Percentiles rank a stretch among this genome's conserved stretches.
Evolutionary conservation across 2,329 filamentous ascomycete species (phyloP).

Genomic region (Botrytis cinerea): DNA sequence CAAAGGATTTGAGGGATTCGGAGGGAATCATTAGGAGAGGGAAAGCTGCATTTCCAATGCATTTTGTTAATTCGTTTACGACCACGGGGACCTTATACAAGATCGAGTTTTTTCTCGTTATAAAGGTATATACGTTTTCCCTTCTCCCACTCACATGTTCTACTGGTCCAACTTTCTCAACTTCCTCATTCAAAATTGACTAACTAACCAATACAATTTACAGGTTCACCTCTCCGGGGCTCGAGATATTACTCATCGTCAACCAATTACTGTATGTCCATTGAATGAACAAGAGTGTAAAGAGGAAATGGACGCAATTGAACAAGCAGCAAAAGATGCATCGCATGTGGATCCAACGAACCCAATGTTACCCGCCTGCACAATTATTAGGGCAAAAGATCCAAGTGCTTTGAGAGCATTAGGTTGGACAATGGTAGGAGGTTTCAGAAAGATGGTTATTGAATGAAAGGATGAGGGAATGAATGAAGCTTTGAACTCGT

Average conservation of each 20-base stretch:
- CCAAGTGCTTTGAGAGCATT: conserved; percentile 62
- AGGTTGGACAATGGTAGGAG: conserved; percentile 63
- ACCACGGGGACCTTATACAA: conserved; percentile 94
- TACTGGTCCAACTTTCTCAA: not conserved
- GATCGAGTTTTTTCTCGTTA: conserved; percentile 93
- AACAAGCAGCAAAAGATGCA: conserved; percentile 92
- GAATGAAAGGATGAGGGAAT: conserved; percentile 49
- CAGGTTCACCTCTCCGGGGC: conserved; percentile 87
- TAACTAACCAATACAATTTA: conserved; percentile 27
- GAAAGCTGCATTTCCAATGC: conserved; percentile 85
- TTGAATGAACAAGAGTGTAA: conserved; percentile 95
- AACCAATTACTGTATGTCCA: conserved; percentile 94
- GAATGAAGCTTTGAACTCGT: not conserved
- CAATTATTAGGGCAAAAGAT: conserved; percentile 79
- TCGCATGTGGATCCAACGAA: conserved; percentile 85
- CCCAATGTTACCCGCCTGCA: conserved; percentile 85
- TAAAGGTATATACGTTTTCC: conserved; percentile 67
- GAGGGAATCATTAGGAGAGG: conserved; percentile 86
- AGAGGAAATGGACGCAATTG: conserved; percentile 98
- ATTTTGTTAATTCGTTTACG: conserved; percentile 87
- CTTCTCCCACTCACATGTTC: not conserved
- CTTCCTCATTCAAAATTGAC: not conserved
- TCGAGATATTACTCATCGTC: conserved; percentile 82
- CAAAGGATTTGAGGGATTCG: conserved; percentile 80
- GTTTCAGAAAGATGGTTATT: conserved; percentile 66